These are phyloP conservation scores for Nannochloris sp. DNA, from an alignment of 139 green algal genomes.

Conservation along the genomic window DNA sequence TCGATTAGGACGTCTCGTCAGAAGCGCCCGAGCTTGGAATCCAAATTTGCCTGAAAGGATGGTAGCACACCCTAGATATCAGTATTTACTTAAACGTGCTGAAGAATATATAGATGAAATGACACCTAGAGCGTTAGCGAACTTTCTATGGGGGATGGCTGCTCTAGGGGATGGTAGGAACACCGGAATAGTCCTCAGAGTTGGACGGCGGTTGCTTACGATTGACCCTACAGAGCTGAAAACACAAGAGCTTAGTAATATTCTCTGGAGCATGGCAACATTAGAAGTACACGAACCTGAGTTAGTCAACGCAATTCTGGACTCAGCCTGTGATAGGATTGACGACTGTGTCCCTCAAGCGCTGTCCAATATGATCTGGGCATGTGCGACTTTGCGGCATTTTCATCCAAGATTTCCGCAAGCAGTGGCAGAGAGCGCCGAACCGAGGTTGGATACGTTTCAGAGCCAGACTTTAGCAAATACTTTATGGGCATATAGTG, in stretches of 20 bases:
- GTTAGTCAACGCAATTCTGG: slow-evolving; percentile 3
- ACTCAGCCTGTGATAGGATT: not conserved
- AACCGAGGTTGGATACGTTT: slow-evolving; percentile 11
- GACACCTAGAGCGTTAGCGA: slow-evolving; percentile 39
- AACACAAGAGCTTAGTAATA: slow-evolving; percentile 63
- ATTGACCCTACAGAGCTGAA: slow-evolving; percentile 22
- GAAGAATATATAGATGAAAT: slow-evolving; percentile 34
- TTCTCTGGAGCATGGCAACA: slow-evolving; percentile 27
- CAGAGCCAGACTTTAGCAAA: slow-evolving; percentile 36
- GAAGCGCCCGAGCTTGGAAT: not conserved
- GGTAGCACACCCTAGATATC: slow-evolving; percentile 7
- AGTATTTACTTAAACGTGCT: slow-evolving; percentile 23
- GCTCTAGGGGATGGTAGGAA: slow-evolving; percentile 27
- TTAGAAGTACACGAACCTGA: slow-evolving; percentile 7
- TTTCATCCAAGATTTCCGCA: slow-evolving; percentile 14
- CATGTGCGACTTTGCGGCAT: slow-evolving; percentile 26
- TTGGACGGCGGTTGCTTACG: slow-evolving; percentile 4
- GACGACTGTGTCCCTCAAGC: slow-evolving; percentile 30
- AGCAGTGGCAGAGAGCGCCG: slow-evolving; percentile 6
- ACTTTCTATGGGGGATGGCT: slow-evolving; percentile 49
- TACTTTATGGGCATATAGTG: slow-evolving; percentile 30
- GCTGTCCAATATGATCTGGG: slow-evolving; percentile 43
- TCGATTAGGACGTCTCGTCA: slow-evolving; percentile 52
- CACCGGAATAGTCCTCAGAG: slow-evolving; percentile 6
- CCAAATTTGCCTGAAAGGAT: not conserved